A percentile compares a stretch with the other conserved stretches of the same genome.
Evolutionary conservation across 768 basidiomycete genomes (phyloP).

Genomic region (Lactarius deliciosus): DNA sequence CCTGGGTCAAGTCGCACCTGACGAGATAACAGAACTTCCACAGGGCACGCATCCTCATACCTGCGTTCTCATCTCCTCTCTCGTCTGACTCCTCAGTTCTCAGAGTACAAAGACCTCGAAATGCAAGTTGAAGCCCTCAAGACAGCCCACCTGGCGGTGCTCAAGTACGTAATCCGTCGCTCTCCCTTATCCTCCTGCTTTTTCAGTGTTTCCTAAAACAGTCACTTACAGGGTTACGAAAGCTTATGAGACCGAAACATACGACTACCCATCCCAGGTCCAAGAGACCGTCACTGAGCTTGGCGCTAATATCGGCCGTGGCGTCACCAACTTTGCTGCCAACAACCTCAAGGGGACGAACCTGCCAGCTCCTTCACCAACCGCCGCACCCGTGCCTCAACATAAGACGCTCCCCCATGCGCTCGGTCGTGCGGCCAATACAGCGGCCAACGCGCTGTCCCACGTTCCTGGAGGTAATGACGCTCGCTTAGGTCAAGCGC

Average conservation of each 20-base stretch:
- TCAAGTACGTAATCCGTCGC: constrained; percentile 57
- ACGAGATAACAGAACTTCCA: constrained; percentile 93
- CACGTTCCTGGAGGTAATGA: constrained; percentile 45
- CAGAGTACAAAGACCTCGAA: constrained; percentile 97
- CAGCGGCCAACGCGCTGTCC: constrained; percentile 52
- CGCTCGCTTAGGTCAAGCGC: constrained; percentile 73
- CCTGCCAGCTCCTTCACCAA: constrained; percentile 69
- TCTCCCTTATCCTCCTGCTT: constrained; percentile 4
- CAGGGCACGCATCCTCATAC: constrained; percentile 51
- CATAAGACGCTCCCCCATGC: constrained; percentile 99
- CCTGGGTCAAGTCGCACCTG: constrained; percentile 83
- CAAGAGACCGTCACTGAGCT: constrained; percentile 79
- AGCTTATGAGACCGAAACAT: constrained; percentile 85
- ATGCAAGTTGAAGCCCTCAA: constrained; percentile 90
- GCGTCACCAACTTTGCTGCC: constrained; percentile 81
- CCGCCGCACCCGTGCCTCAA: constrained; percentile 54
- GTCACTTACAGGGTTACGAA: constrained; percentile 67
- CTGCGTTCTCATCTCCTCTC: background rate
- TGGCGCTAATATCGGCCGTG: constrained; percentile 66
- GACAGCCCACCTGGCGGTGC: constrained; percentile 67
- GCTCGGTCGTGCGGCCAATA: constrained; percentile 74
- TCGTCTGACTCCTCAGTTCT: background rate
- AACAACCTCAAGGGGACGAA: constrained; percentile 87
- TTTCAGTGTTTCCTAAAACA: constrained; percentile 3
- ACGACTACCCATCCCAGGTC: constrained; percentile 88